phyloP scores from a whole-genome alignment of 1,139 yeast genomes.

The Taphrina deformans region DNA sequence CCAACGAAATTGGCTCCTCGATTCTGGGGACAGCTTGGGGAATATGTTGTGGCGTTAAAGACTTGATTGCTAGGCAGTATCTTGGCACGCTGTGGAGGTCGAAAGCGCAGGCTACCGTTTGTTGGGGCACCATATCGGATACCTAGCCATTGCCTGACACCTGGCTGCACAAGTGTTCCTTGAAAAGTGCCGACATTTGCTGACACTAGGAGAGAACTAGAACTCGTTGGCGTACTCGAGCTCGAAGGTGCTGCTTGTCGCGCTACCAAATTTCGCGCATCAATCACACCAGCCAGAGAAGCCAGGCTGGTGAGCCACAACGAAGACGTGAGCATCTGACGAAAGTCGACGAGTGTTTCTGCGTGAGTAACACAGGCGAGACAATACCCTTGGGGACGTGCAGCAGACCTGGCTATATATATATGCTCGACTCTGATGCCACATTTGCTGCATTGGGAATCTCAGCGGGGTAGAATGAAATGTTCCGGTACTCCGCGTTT shows the following conservation, averaged over 20 bases:
- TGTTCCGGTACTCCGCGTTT: neutral
- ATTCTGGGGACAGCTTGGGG: conserved; percentile 27
- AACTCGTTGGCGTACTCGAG: neutral
- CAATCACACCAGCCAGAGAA: neutral
- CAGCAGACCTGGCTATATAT: neutral
- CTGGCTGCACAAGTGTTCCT: neutral
- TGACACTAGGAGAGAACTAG: conserved; percentile 3
- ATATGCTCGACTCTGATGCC: neutral
- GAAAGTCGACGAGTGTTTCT: no score
- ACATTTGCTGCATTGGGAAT: neutral
- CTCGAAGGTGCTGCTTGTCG: neutral
- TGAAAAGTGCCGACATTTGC: conserved; percentile 26
- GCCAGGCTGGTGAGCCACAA: neutral
- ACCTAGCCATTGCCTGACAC: conserved; percentile 23
- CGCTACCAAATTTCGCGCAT: neutral
- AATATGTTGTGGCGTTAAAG: conserved; percentile 24
- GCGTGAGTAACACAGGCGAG: no score
- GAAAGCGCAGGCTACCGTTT: conserved; percentile 15
- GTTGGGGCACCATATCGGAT: conserved; percentile 24
- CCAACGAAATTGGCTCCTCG: conserved; percentile 13
- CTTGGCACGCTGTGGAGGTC: conserved; percentile 27
- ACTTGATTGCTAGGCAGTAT: neutral
- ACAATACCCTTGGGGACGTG: no score
- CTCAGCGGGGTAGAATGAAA: neutral
- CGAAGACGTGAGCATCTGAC: neutral